Conservation (phyloP, 2,329 filamentous ascomycete genomes). For the Hymenoscyphus occultus region DNA sequence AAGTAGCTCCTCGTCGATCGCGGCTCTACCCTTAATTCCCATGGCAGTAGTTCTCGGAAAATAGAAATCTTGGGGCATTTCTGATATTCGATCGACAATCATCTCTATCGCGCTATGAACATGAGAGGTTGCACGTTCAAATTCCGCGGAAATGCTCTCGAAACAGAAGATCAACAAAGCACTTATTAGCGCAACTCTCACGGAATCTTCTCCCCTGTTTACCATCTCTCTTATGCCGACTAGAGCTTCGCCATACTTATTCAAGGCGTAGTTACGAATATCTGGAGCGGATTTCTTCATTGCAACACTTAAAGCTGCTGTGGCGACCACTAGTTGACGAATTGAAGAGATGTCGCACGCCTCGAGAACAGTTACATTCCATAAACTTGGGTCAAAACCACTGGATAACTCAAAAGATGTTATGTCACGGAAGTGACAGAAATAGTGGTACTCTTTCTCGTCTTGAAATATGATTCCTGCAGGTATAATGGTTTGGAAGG, state of each 20-base stretch:
- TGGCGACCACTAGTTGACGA: conserved; percentile 19
- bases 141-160: conserved; percentile 26
- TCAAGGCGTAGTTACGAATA: conserved; percentile 24
- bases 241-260: conserved; percentile 25
- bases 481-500: conserved; percentile 10
- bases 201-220: conserved; percentile 16
- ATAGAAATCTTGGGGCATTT: conserved; percentile 11
- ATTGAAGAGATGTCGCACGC: conserved; percentile 26
- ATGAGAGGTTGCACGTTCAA: conserved; percentile 20
- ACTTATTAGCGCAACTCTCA: conserved; percentile 25
- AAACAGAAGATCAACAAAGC: conserved; percentile 31
- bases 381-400: conserved; percentile 22
- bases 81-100: conserved; percentile 18
- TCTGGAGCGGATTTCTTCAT: conserved; percentile 12
- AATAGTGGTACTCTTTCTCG: conserved; percentile 25
- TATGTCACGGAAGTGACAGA: conserved; percentile 26
- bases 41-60: conserved; percentile 15
- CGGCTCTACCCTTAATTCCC: conserved; percentile 12
- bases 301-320: conserved; percentile 21
- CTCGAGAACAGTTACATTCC: conserved; percentile 22
- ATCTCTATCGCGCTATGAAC: conserved; percentile 23
- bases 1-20: conserved; percentile 25
- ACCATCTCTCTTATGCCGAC: conserved; percentile 21
- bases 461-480: conserved; percentile 18
- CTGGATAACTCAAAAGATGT: conserved; percentile 20